Percentiles rank a stretch among this genome's conserved stretches.
phyloP scores from a whole-genome alignment of 345 rosid genomes.

The Lepidium africanum region DNA sequence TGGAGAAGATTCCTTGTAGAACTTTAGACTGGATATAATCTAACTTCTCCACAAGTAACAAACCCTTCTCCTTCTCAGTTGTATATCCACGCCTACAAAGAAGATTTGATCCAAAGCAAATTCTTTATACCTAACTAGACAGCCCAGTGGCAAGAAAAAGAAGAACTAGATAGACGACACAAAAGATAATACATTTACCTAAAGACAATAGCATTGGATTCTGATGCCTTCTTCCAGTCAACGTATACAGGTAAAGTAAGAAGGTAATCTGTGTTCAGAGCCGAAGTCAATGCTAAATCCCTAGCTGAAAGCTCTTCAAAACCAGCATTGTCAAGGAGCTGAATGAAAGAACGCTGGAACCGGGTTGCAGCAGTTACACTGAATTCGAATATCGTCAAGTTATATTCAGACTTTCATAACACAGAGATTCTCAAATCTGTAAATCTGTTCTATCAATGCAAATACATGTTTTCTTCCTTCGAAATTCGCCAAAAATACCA shows the following conservation, averaged over 20 bases:
- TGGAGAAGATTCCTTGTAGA: slow-evolving; percentile 53
- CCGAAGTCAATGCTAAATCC: slow-evolving; percentile 82
- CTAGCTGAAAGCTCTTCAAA: slow-evolving; percentile 83
- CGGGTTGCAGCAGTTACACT: slow-evolving; percentile 75
- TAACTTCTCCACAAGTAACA: slow-evolving; percentile 78
- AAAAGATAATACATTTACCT: slow-evolving; percentile 36
- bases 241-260: slow-evolving; percentile 84
- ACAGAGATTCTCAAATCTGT: not conserved
- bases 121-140: not conserved
- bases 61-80: slow-evolving; percentile 85
- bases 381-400: slow-evolving; percentile 4
- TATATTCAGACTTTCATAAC: not conserved
- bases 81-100: slow-evolving; percentile 84
- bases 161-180: not conserved
- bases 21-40: slow-evolving; percentile 85
- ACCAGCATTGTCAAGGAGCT: slow-evolving; percentile 73
- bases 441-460: not conserved
- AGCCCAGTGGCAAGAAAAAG: not conserved
- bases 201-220: slow-evolving; percentile 85
- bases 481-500: not conserved
- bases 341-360: slow-evolving; percentile 91
- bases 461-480: not conserved
- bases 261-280: slow-evolving; percentile 87
- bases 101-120: slow-evolving; percentile 2
- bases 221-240: slow-evolving; percentile 85